These are phyloP conservation scores for Stenocarpella maydis DNA, from an alignment of 2,329 filamentous ascomycete species.

Conservation along the genomic window DNA sequence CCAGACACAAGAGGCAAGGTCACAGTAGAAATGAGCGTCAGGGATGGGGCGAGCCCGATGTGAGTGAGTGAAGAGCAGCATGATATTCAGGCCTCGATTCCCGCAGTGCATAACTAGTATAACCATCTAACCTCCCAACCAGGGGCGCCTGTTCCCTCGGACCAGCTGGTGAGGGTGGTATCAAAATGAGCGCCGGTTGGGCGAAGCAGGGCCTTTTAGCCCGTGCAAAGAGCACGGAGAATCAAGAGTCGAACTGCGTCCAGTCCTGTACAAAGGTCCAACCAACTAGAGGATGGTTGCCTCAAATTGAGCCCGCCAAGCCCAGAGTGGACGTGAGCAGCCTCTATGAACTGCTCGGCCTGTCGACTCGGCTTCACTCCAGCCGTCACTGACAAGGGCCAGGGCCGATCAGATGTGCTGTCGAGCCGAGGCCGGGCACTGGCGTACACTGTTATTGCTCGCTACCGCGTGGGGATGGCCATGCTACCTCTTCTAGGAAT, in stretches of 20 bases:
- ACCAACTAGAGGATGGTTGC: not conserved
- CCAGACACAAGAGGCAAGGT: not conserved
- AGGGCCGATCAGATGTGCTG: not conserved
- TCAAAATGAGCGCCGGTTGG: not conserved
- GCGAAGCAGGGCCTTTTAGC: not conserved
- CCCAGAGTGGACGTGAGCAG: too few species aligned
- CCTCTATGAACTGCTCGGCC: not conserved
- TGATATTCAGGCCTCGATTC: not conserved
- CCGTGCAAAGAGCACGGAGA: not conserved
- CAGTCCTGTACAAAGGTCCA: not conserved
- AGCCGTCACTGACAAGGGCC: not conserved
- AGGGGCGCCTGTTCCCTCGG: not conserved
- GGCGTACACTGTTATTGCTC: not conserved
- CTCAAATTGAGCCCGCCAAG: not conserved
- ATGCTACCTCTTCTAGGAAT: not conserved
- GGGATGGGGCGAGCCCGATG: not conserved
- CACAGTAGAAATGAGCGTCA: not conserved
- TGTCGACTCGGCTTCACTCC: not conserved
- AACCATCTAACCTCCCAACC: not conserved
- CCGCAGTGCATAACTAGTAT: not conserved
- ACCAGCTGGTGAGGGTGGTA: not conserved
- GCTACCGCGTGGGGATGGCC: not conserved
- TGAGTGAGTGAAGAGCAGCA: not conserved
- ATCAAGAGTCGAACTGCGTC: not conserved
- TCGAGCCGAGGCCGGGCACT: not conserved